phyloP scores from a whole-genome alignment of 1,284 basidiomycete genomes.

The Heimioporus retisporus region DNA sequence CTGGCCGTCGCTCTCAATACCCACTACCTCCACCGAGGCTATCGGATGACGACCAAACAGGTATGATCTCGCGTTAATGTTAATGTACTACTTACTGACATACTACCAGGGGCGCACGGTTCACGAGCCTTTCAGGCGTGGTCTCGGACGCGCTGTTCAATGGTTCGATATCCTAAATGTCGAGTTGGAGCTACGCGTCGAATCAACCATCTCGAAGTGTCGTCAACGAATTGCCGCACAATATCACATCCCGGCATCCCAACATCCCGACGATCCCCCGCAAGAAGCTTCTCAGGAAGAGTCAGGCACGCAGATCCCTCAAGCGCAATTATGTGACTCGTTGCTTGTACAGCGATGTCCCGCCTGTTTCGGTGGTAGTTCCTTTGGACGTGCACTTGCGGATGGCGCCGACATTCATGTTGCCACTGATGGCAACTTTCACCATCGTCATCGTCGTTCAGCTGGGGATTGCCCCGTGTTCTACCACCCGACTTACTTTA shows the following conservation, averaged over 20 bases:
- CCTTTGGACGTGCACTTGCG: not conserved
- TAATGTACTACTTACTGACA: not conserved
- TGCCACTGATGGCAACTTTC: slow-evolving; percentile 14
- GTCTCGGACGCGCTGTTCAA: not conserved
- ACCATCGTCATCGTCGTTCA: slow-evolving; percentile 2
- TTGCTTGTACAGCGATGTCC: slow-evolving; percentile 16
- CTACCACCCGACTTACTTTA: slow-evolving; percentile 5
- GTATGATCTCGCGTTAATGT: not conserved
- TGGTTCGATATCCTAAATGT: slow-evolving; percentile 11
- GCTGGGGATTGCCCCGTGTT: not conserved
- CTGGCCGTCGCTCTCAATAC: slow-evolving; percentile 6
- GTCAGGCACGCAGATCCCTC: too few relatives aligned
- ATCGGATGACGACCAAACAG: not conserved
- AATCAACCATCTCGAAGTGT: not conserved
- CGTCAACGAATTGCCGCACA: not conserved
- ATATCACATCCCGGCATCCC: too few relatives aligned
- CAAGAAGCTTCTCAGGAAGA: too few relatives aligned
- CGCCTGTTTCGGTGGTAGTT: slow-evolving; percentile 6
- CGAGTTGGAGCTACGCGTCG: not conserved
- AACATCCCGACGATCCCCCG: too few relatives aligned
- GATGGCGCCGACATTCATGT: slow-evolving; percentile 10
- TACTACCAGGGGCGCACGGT: not conserved
- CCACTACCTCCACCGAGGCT: slow-evolving; percentile 8
- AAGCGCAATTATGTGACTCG: too few relatives aligned
- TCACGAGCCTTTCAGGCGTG: not conserved